Evolutionary conservation across 2,329 filamentous ascomycete genomes (phyloP).

Genomic region (Cercospora sp.): DNA sequence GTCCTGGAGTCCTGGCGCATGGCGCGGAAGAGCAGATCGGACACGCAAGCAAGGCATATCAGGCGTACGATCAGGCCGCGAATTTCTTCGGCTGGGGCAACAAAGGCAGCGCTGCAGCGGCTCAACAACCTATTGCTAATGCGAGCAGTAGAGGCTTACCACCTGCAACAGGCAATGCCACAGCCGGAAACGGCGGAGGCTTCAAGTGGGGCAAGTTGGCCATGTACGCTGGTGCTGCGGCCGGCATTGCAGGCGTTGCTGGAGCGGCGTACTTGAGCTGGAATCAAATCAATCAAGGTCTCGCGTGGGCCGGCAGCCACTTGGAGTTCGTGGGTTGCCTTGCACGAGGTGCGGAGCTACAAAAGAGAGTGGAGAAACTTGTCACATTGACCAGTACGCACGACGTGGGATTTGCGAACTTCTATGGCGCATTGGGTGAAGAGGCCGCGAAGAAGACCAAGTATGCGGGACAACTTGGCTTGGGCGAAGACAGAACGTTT

Average conservation of each 20-base stretch:
- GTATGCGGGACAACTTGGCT: constrained; percentile 46
- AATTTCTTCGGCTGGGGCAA: constrained; percentile 53
- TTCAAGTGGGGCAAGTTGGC: constrained; percentile 62
- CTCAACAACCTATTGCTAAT: constrained; percentile 25
- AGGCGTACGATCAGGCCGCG: constrained; percentile 64
- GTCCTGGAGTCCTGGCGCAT: constrained; percentile 79
- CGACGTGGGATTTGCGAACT: constrained; percentile 75
- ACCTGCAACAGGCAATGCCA: constrained; percentile 21
- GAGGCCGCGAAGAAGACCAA: constrained; percentile 54
- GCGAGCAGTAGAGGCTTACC: constrained; percentile 37
- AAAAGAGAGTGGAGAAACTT: constrained; percentile 69
- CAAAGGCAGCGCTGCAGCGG: constrained; percentile 20
- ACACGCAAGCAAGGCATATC: constrained; percentile 67
- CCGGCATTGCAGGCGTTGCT: constrained; percentile 77
- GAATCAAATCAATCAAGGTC: constrained; percentile 73
- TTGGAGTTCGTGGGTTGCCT: constrained; percentile 92
- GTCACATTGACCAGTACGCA: constrained; percentile 64
- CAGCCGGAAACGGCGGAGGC: constrained; percentile 31
- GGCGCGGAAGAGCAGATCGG: constrained; percentile 85
- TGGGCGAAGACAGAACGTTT: constrained; percentile 78
- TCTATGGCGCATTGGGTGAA: constrained; percentile 81
- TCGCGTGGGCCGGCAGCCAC: constrained; percentile 82
- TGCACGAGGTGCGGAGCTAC: constrained; percentile 77
- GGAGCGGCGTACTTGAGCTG: constrained; percentile 84
- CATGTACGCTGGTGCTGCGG: constrained; percentile 78